Conservation (phyloP, 1,284 basidiomycete species). For the Moesziomyces sp. region DNA sequence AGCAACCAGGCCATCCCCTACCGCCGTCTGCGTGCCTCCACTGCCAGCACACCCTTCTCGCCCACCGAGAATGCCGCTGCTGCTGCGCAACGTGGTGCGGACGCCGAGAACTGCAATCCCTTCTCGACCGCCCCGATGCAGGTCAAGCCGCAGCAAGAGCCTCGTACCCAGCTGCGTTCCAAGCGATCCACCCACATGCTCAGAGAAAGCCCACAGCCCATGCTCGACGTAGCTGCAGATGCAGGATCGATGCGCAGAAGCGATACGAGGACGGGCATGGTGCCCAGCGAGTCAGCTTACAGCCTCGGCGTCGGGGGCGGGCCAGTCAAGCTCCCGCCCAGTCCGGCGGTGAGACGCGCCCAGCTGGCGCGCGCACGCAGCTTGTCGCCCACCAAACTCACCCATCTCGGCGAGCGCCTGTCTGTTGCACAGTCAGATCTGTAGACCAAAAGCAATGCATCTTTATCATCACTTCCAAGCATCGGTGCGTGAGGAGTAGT, state of each 20-base stretch:
- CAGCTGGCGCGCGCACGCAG: constrained; percentile 38
- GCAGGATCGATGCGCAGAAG: background rate
- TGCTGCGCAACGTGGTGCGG: background rate
- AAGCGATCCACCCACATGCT: background rate
- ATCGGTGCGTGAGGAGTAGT: background rate
- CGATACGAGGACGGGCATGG: background rate
- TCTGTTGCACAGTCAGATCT: background rate
- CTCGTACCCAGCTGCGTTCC: background rate
- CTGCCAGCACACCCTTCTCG: constrained; percentile 21
- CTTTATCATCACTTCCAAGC: background rate
- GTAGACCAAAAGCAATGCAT: background rate
- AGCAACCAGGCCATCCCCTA: constrained; percentile 17
- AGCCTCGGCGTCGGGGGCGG: background rate
- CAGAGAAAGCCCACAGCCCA: background rate
- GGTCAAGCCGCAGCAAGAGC: background rate
- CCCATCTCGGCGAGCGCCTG: background rate
- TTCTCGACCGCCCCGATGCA: constrained; percentile 4
- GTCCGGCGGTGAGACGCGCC: constrained; percentile 41
- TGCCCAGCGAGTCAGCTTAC: background rate
- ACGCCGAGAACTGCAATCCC: constrained; percentile 29
- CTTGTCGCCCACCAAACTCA: constrained; percentile 16
- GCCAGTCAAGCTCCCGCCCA: constrained; percentile 29
- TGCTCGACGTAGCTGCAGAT: background rate
- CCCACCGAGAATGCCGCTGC: background rate
- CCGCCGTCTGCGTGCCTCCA: constrained; percentile 16